A percentile compares a stretch with the other conserved stretches of the same genome.
phyloP scores from a whole-genome alignment of 2,329 filamentous ascomycete genomes.

The Fusarium miscanthi region DNA sequence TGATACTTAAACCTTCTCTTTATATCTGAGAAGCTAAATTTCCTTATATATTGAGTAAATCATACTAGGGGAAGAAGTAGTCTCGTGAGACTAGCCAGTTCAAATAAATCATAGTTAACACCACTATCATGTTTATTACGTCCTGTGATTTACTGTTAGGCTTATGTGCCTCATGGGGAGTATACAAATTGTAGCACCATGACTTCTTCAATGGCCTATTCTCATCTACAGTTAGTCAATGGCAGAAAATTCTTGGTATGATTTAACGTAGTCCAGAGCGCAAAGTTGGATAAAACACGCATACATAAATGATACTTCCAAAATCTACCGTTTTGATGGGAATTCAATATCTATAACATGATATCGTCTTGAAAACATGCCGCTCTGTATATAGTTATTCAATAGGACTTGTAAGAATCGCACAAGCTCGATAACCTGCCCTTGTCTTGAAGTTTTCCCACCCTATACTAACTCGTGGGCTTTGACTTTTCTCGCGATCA shows the following conservation, averaged over 20 bases:
- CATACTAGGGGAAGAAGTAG: neutral
- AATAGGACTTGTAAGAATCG: neutral
- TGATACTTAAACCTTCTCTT: fast-evolving
- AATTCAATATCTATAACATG: neutral
- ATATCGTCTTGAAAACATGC: fast-evolving
- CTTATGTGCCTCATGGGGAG: neutral
- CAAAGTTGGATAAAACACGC: neutral
- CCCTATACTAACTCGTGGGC: neutral
- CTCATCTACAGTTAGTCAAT: too few relatives aligned
- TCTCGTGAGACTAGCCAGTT: neutral
- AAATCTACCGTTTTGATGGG: too few relatives aligned
- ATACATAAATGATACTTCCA: neutral
- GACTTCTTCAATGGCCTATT: neutral
- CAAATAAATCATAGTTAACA: neutral
- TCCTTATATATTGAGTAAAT: neutral
- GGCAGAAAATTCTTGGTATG: fast-evolving
- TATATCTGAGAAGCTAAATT: too few relatives aligned
- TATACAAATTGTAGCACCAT: neutral
- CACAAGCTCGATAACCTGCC: neutral
- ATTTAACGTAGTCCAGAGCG: too few relatives aligned
- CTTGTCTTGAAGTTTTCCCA: neutral
- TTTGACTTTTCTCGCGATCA: neutral
- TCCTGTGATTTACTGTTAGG: too few relatives aligned
- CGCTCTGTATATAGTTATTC: neutral
- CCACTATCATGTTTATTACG: neutral